Evolutionary conservation across 352 stramenopile species (phyloP), one percentile per base, ranked within the genome.

Genomic region (Chrysophaeum taylorii): DNA sequence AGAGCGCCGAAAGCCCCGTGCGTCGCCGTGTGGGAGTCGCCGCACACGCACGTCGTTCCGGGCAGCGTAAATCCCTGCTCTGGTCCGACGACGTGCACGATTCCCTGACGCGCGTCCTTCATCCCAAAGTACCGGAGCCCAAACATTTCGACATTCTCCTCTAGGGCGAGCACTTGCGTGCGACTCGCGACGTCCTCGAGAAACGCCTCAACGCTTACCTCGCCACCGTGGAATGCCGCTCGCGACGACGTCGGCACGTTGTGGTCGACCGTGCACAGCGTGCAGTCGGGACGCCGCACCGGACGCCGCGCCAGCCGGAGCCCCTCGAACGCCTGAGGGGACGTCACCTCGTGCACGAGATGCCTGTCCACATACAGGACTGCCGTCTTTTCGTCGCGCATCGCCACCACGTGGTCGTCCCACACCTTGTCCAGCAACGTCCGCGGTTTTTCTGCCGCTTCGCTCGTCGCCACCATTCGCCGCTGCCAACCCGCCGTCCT

Each of bases 61-160:
- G 86, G 86, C 61, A 92, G 64, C 27, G 84, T 90, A 63, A 91
- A 92, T 48, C 86, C 86, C 76, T 92, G 84, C 78, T 92, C 86
- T 1, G 82, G 83, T 48, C 84, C 83, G 67, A 92, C 87, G 72
- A 90, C 87, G 71, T 92, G 85, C 18, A 90, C 85, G 72, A 92
- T 90, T 31, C 85, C 86, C 76, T 92, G 85, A 35, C 84, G 72
- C 69, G 87, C 78, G 75, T 92, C 84, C 62, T 80, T 82, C 78
- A 92, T 85, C 15, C 83, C 82, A 77, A 92, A 92, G 64, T 92
- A 92, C 48, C 81, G 87, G 12, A 92, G 63, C 29, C 83, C 82
- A 76, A 89, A 90, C 43, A 88, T 79, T 37, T 72, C 31, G 0
- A 89, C 84, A 69, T 92, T 92, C 53, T 79, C 64, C 68, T 89